Evolutionary conservation across 1,139 yeast species (phyloP).

Genomic region (Debaryomyces sp.): DNA sequence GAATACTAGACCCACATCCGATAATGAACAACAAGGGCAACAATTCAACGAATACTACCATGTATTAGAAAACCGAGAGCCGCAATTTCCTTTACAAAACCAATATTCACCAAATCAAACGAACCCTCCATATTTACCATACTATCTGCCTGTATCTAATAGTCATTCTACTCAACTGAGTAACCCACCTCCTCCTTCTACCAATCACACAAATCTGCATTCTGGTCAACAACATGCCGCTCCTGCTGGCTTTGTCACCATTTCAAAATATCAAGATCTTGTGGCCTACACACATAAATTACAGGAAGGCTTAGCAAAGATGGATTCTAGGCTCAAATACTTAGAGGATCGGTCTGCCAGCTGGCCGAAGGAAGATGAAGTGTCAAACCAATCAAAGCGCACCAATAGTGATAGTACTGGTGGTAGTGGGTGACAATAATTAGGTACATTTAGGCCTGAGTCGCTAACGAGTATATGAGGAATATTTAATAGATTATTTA

Average conservation of each 20-base stretch:
- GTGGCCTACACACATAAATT: slow-evolving; percentile 36
- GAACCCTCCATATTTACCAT: slow-evolving; percentile 3
- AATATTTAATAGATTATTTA: background rate
- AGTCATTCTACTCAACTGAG: slow-evolving; percentile 10
- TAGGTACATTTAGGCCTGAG: background rate
- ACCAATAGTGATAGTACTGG: background rate
- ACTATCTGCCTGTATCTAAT: slow-evolving; percentile 1
- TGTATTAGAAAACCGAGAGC: background rate
- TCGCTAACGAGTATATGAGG: background rate
- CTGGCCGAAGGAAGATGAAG: background rate
- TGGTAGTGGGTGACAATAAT: background rate
- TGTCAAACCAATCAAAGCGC: background rate
- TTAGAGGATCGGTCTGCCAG: slow-evolving; percentile 16
- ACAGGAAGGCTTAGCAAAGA: slow-evolving; percentile 29
- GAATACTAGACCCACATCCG: slow-evolving; percentile 7
- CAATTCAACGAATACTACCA: background rate
- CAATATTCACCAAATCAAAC: background rate
- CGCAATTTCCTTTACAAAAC: background rate
- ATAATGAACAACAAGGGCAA: background rate
- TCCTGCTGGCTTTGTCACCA: slow-evolving; percentile 19
- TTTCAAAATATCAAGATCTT: slow-evolving; percentile 37
- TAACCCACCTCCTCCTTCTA: background rate
- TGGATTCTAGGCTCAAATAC: slow-evolving; percentile 26
- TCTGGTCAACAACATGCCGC: background rate
- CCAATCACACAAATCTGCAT: background rate